Evolutionary conservation across 768 basidiomycete species (phyloP), one percentile per base, ranked within the genome.

Genomic region (Crepidotus variabilis): DNA sequence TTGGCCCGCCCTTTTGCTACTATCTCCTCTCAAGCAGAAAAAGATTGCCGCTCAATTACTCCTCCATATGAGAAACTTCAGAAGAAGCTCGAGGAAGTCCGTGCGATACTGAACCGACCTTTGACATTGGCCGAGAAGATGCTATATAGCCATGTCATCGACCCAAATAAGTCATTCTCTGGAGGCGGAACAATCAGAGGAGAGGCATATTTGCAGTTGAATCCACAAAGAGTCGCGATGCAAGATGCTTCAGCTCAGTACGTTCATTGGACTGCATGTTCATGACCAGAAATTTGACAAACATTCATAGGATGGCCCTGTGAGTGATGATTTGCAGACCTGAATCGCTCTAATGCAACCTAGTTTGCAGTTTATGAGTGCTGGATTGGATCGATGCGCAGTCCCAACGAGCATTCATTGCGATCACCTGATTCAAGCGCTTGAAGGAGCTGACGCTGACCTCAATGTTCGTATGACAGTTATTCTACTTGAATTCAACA

Each of bases 91-190:
- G 75, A 81, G 52, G 72, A 72, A 52, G 91, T 93, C 52, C 84
- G 90, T 46, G 68, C 78, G 54, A 72, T 90, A 47, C 79, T 98
- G 62, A 78, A 84, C 61, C 78, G 87, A 53, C 95, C 94, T 35
- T 75, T 99, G 54, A 93, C 94, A 2, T 79, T 99, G n/a, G 89
- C 95, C 20, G 97, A 99, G 73, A 99, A 99, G 79, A 95, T 98
- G 45, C 79, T 99, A 28, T 98, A 97, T 73, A 88, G 92, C 64
- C 97, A 99, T 72, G 75, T 98, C 54, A 73, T 83, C 60, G 82
- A 96, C 62, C 92, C 92, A 3, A 83, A 87, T 56, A 84, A 85
- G 64, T 84, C 77, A 53, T 72, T 95, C 48, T 79, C 80, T 34
- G 72, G 80, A 47, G 82, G 83, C 24, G 83, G 84, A 28, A 85